These are phyloP conservation scores for Gaeumannomyces tritici DNA, from an alignment of 2,329 filamentous ascomycete genomes.

Conservation along the genomic window DNA sequence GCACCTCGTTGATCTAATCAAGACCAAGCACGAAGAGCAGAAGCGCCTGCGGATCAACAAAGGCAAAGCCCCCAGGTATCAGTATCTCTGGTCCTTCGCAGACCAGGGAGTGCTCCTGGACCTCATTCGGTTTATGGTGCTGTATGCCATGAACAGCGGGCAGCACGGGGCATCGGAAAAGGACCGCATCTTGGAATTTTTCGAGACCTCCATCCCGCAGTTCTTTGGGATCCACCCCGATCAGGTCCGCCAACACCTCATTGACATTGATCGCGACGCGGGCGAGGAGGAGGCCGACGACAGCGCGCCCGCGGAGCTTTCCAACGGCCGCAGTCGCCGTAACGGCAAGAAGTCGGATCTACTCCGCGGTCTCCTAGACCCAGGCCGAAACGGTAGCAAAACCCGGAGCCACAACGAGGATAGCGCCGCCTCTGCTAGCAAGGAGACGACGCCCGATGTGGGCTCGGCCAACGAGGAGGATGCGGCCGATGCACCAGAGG, in stretches of 20 bases:
- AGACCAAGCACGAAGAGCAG: slow-evolving; percentile 87
- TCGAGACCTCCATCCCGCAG: slow-evolving; percentile 63
- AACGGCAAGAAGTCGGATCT: slow-evolving; percentile 72
- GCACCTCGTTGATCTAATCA: slow-evolving; percentile 81
- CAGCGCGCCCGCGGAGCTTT: slow-evolving; percentile 58
- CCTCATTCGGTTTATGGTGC: slow-evolving; percentile 51
- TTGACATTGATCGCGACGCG: slow-evolving; percentile 59
- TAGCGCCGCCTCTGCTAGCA: slow-evolving; percentile 67
- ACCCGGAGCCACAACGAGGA: slow-evolving; percentile 68
- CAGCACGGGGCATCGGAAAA: slow-evolving; percentile 65
- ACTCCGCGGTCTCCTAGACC: slow-evolving; percentile 78
- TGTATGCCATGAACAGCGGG: slow-evolving; percentile 58
- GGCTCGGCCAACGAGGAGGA: slow-evolving; percentile 73
- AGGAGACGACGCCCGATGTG: slow-evolving; percentile 80
- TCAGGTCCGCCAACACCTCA: slow-evolving; percentile 54
- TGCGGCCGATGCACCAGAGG: slow-evolving; percentile 50
- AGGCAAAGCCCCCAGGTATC: slow-evolving; percentile 54
- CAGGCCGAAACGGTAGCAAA: slow-evolving; percentile 59
- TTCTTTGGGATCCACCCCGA: slow-evolving; percentile 72
- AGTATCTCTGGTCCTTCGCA: slow-evolving; percentile 66
- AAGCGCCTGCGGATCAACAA: slow-evolving; percentile 59
- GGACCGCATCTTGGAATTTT: slow-evolving; percentile 63
- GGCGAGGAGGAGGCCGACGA: slow-evolving; percentile 74
- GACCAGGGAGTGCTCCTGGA: slow-evolving; percentile 61
- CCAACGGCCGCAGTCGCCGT: slow-evolving; percentile 58